Evolutionary conservation across 345 rosid genomes (phyloP).

Genomic region (Excoecaria cochinchinensis): DNA sequence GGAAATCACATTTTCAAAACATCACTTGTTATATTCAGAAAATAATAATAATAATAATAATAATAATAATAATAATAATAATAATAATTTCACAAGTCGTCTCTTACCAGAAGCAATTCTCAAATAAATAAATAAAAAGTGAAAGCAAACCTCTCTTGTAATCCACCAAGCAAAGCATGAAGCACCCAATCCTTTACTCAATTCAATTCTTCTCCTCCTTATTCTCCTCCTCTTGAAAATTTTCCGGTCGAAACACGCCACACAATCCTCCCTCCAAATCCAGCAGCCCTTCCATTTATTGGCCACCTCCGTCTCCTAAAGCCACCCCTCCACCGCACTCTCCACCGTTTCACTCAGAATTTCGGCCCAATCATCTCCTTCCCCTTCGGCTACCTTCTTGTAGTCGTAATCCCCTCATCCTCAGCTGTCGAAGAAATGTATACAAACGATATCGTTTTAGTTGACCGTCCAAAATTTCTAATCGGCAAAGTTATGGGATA

Average conservation of each 20-base stretch:
- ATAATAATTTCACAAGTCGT: too few relatives aligned
- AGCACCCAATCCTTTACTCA: not conserved
- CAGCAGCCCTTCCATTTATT: slow-evolving; percentile 12
- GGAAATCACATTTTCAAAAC: too few relatives aligned
- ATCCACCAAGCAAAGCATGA: not conserved
- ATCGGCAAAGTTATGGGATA: slow-evolving; percentile 12
- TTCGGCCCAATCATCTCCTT: slow-evolving; percentile 40
- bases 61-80: too few relatives aligned
- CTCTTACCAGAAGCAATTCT: too few relatives aligned
- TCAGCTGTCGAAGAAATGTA: slow-evolving; percentile 24
- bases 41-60: too few relatives aligned
- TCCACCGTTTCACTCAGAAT: slow-evolving; percentile 30
- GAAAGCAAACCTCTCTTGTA: too few relatives aligned
- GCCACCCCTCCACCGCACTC: slow-evolving; percentile 18
- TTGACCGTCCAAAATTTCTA: slow-evolving; percentile 19
- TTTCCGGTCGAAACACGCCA: not conserved
- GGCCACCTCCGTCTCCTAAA: slow-evolving; percentile 22
- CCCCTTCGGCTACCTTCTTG: slow-evolving; percentile 23
- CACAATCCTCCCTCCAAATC: slow-evolving; percentile 16
- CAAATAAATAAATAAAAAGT: not conserved
- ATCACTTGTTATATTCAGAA: too few relatives aligned
- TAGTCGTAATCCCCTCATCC: slow-evolving; percentile 25
- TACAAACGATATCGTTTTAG: slow-evolving; percentile 30
- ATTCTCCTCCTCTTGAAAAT: not conserved
- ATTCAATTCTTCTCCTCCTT: not conserved